Percentiles rank a stretch among this genome's conserved stretches.
phyloP scores from a whole-genome alignment of 1,284 basidiomycete genomes.

The Violaceomyces palustris region DNA sequence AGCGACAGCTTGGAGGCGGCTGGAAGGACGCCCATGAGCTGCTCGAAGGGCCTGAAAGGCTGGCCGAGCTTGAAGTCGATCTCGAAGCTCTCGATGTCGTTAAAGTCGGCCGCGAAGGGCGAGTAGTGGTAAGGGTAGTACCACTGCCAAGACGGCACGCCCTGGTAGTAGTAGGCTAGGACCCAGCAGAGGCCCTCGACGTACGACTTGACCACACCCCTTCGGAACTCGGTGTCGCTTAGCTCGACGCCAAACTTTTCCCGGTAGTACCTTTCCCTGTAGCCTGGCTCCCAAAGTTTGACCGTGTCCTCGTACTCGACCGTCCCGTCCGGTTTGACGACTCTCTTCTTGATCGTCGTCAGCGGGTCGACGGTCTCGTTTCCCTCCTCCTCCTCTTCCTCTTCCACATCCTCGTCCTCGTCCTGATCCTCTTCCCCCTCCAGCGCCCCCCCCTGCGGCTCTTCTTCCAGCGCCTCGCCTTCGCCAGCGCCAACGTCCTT shows the following conservation, averaged over 20 bases:
- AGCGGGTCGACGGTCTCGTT: conserved; percentile 29
- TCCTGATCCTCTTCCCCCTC: conserved; percentile 5
- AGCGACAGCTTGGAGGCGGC: conserved; percentile 84
- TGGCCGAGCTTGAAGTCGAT: conserved; percentile 72
- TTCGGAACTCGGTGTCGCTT: conserved; percentile 68
- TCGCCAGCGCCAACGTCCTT: background rate
- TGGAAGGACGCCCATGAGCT: conserved; percentile 96
- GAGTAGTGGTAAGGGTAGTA: conserved; percentile 98
- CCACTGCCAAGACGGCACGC: conserved; percentile 94
- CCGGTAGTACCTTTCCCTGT: conserved; percentile 88
- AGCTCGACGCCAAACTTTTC: conserved; percentile 84
- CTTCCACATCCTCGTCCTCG: conserved; percentile 7
- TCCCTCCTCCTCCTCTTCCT: conserved; percentile 6
- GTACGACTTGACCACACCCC: conserved; percentile 74
- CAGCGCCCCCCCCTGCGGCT: conserved; percentile 4
- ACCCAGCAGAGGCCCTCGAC: conserved; percentile 96
- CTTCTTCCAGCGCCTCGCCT: conserved; percentile 1
- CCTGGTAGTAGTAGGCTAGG: conserved; percentile 96
- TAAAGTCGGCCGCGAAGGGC: conserved; percentile 93
- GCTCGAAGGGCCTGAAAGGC: conserved; percentile 95
- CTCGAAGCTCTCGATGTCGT: conserved; percentile 67
- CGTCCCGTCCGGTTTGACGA: conserved; percentile 49
- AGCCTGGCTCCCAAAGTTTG: conserved; percentile 64
- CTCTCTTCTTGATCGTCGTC: conserved; percentile 33
- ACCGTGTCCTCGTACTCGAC: conserved; percentile 91